Evolutionary conservation across 805 yeast species (phyloP), one percentile per base, ranked within the genome.

Genomic region (Pichia ethanolica): DNA sequence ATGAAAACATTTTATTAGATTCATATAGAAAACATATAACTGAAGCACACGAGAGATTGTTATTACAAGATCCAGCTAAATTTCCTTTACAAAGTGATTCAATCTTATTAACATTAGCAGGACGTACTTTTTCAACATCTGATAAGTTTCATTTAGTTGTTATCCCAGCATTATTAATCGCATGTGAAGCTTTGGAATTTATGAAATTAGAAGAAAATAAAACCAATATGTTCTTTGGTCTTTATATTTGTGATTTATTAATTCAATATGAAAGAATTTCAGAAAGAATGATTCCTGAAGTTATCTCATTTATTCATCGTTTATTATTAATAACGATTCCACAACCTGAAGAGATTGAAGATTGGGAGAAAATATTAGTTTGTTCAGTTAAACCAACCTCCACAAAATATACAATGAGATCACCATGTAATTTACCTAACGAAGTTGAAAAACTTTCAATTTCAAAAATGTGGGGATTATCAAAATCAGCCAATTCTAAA

Each of bases 131-230:
- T 62, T 90, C 99, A 0, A 89, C 97, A 0, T 93, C 99, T 0
- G 99, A 93, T 71, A 90, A 89, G 62, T 91, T 86, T 67, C 99
- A 93, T 71, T 73, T 89, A 51, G 85, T 93, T 10, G 90, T 83
- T 5, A 90, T 97, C 0, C 96, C 97, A 4, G 76, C 91, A 2
- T 70, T 79, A 33, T 76, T 93, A 35, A 67, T 88, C 38, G 79
- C 89, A 71, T 78, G 83, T 44, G 91, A 88, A 64, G 71, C 79
- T 12, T 68, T 91, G 48, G 81, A 82, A 47, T 79, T 77, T 56
- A 58, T 77, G 25, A 38, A 47, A 7, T 53, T 54, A 13, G 49
- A 42, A 35, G 5, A 12, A 1, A 39, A 39, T 25, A 72, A 73
- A 40, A 59, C 62, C 5, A 62, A 63, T 5, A 52, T 78, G 28